A percentile compares a stretch with the other conserved stretches of the same genome.
Evolutionary conservation across 148 eudicot species (phyloP).

Genomic region (Vaccinium vitisidaea): DNA sequence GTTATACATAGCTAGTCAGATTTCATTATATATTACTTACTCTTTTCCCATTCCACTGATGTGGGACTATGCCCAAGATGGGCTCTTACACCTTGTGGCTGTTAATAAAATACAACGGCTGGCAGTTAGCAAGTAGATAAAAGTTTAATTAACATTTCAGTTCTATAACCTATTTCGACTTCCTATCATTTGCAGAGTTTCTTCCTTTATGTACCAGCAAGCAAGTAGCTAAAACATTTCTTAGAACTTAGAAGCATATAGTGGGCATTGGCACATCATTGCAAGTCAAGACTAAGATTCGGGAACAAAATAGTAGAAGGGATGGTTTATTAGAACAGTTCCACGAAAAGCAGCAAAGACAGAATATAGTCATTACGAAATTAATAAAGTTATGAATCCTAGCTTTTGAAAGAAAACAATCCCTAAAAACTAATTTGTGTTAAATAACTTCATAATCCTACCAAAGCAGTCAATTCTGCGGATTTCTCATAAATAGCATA

Average conservation of each 20-base stretch:
- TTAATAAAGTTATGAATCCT: not conserved
- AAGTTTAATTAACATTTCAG: not conserved
- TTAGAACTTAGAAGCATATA: not conserved
- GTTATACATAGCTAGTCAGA: too few species aligned
- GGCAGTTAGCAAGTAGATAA: not conserved
- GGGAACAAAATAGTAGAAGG: slow-evolving; percentile 7
- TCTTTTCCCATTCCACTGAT: too few species aligned
- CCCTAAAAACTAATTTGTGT: not conserved
- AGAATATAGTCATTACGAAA: not conserved
- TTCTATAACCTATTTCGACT: not conserved
- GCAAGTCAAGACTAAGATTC: not conserved
- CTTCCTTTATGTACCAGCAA: not conserved
- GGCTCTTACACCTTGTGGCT: not conserved
- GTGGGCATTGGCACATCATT: not conserved
- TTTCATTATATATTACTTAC: too few species aligned
- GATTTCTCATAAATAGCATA: not conserved
- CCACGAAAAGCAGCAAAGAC: not conserved
- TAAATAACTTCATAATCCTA: slow-evolving; percentile 2
- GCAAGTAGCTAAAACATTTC: not conserved
- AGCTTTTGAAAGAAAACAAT: not conserved
- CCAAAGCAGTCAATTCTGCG: not conserved
- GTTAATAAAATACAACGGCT: not conserved
- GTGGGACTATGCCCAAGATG: too few species aligned
- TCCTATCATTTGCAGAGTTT: not conserved
- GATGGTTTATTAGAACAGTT: not conserved